Evolutionary conservation across 2,329 filamentous ascomycete species (phyloP).

Genomic region (Fusarium tuaranense): DNA sequence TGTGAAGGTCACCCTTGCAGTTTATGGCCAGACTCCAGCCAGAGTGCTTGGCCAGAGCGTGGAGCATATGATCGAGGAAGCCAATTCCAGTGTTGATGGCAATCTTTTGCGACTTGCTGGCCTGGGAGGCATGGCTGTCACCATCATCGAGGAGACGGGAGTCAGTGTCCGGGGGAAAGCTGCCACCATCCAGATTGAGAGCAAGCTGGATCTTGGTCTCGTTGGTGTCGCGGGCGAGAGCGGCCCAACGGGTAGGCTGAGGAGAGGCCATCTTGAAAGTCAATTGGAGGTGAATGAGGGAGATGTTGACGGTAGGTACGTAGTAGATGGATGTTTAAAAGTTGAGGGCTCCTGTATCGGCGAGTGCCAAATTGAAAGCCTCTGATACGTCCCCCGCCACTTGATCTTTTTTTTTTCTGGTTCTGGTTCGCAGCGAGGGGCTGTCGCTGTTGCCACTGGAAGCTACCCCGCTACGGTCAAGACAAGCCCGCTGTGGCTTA

Average conservation of each 20-base stretch:
- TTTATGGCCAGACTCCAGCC: constrained; percentile 90
- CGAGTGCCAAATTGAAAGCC: constrained; percentile 41
- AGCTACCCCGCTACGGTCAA: constrained; percentile 48
- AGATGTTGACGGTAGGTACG: constrained; percentile 1
- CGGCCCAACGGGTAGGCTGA: constrained; percentile 71
- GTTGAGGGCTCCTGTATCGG: constrained; percentile 46
- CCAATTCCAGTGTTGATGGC: constrained; percentile 93
- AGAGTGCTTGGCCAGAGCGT: constrained; percentile 94
- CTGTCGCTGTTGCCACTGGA: constrained; percentile 26
- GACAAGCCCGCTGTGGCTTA: constrained; percentile 40
- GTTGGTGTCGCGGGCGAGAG: constrained; percentile 91
- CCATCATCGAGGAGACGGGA: constrained; percentile 61
- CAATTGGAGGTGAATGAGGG: constrained; percentile 25
- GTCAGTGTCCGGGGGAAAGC: constrained; percentile 75
- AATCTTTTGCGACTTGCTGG: constrained; percentile 86
- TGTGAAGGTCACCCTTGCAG: constrained; percentile 91
- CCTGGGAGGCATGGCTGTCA: constrained; percentile 83
- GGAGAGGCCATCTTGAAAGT: constrained; percentile 42
- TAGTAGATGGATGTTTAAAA: constrained; percentile 19
- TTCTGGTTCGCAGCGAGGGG: constrained; percentile 1
- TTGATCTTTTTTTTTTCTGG: constrained; percentile 34
- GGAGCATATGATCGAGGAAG: constrained; percentile 98
- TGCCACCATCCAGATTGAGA: constrained; percentile 92
- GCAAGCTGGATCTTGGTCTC: constrained; percentile 97
- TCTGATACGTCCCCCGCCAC: constrained; percentile 41